A percentile compares a stretch with the other conserved stretches of the same genome.
Evolutionary conservation across 78 protist species (phyloP).

Genomic region (Thecamonas trahens): DNA sequence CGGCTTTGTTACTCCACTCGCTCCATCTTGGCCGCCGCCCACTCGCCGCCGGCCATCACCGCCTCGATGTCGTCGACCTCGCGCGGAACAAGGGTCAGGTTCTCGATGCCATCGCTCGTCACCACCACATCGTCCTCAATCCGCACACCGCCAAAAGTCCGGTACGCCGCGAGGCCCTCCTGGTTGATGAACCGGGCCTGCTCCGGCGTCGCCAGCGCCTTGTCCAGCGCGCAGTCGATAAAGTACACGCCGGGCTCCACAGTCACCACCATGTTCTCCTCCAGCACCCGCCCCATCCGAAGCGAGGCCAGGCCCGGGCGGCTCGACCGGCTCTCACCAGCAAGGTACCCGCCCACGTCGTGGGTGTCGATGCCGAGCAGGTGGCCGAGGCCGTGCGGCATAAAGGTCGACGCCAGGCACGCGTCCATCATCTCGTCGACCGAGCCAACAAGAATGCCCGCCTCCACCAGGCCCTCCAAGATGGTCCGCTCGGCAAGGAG

Average conservation of each 20-base stretch:
- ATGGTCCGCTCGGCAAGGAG: conserved; percentile 43
- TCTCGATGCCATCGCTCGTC: conserved; percentile 65
- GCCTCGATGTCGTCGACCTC: conserved; percentile 72
- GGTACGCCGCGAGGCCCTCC: conserved; percentile 14
- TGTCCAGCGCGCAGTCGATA: conserved; percentile 47
- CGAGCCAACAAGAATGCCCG: conserved; percentile 50
- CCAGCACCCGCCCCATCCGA: background rate
- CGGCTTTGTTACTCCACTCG: no score
- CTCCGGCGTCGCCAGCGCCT: conserved; percentile 46
- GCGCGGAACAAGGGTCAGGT: conserved; percentile 65
- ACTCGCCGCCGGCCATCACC: no score
- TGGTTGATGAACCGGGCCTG: conserved; percentile 31
- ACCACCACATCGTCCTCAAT: conserved; percentile 86
- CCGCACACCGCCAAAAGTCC: conserved; percentile 84
- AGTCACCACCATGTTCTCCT: conserved; percentile 63
- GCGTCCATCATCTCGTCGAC: conserved; percentile 55
- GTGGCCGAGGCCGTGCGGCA: conserved; percentile 94
- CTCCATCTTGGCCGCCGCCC: no score
- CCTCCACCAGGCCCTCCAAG: conserved; percentile 17
- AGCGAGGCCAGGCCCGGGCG: background rate
- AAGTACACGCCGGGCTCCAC: conserved; percentile 94
- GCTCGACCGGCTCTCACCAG: background rate
- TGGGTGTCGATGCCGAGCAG: conserved; percentile 88
- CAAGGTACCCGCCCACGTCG: conserved; percentile 85
- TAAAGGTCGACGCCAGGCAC: conserved; percentile 49